A percentile compares a stretch with the other conserved stretches of the same genome.
These are phyloP conservation scores for Westerdykella aurantiaca DNA, from an alignment of 2,329 filamentous ascomycete species.

Conservation along the genomic window DNA sequence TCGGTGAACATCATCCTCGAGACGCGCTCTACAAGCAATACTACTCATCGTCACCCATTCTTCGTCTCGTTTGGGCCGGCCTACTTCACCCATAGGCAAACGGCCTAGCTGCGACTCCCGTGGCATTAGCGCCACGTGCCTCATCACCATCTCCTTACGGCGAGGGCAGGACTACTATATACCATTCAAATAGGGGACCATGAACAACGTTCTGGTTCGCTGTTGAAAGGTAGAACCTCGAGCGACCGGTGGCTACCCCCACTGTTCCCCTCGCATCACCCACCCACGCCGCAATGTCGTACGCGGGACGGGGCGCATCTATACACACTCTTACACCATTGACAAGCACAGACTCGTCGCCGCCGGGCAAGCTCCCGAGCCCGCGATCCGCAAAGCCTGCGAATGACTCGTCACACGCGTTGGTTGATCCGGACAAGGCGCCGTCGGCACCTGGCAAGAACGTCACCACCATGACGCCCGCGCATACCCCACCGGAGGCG, in stretches of 20 bases:
- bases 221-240: conserved; percentile 65
- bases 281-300: conserved; percentile 47
- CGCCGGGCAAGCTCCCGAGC: conserved; percentile 52
- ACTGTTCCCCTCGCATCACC: conserved; percentile 54
- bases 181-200: conserved; percentile 21
- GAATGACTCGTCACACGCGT: conserved; percentile 33
- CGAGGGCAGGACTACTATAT: conserved; percentile 13
- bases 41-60: neutral
- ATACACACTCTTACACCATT: conserved; percentile 57
- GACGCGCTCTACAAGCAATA: conserved; percentile 3
- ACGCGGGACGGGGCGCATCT: conserved; percentile 50
- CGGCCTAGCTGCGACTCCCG: neutral
- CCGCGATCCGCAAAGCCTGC: conserved; percentile 43
- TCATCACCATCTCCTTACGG: no score
- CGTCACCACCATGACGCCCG: conserved; percentile 43
- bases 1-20: neutral
- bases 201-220: conserved; percentile 49
- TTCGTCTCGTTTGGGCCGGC: no score
- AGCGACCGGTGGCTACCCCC: conserved; percentile 61
- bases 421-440: conserved; percentile 27
- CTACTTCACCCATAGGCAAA: no score
- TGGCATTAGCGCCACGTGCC: no score
- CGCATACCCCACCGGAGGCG: conserved; percentile 40
- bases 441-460: conserved; percentile 36
- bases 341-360: conserved; percentile 61